Evolutionary conservation across 78 protist genomes (phyloP).

Genomic region (Anaeramoeba flamelloides): DNA sequence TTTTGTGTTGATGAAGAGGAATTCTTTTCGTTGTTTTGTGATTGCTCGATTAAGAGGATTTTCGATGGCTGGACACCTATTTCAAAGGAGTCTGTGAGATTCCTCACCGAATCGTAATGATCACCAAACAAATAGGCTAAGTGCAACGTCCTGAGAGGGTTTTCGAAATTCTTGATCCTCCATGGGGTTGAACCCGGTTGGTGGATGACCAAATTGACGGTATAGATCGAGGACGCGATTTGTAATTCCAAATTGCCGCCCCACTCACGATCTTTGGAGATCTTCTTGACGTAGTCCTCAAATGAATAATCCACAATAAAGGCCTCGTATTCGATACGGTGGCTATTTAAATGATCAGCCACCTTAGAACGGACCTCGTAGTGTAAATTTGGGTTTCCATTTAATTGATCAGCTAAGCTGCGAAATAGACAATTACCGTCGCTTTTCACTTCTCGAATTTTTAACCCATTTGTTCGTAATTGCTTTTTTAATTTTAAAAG

Average conservation of each 20-base stretch:
- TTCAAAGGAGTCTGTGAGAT: no score
- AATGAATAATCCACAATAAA: not conserved
- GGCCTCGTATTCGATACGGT: not conserved
- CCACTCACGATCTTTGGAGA: not conserved
- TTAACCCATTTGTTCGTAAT: not conserved
- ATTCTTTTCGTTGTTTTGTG: no score
- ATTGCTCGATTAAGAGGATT: no score
- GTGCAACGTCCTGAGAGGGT: not conserved
- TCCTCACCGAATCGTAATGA: not conserved
- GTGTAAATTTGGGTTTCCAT: not conserved
- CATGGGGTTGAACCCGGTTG: not conserved
- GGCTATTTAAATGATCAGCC: not conserved
- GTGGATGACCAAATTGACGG: not conserved
- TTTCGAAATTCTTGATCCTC: not conserved
- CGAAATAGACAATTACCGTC: not conserved
- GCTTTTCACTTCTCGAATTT: not conserved
- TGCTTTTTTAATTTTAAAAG: not conserved
- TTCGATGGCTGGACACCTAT: no score
- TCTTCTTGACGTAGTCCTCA: no score
- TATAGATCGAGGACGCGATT: not conserved
- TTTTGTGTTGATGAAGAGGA: no score
- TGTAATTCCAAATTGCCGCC: not conserved
- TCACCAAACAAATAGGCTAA: not conserved
- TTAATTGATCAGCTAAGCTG: not conserved
- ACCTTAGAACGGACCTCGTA: not conserved